These are phyloP conservation scores for Meyerozyma athensensis DNA, from an alignment of 1,139 yeast genomes.

Conservation along the genomic window DNA sequence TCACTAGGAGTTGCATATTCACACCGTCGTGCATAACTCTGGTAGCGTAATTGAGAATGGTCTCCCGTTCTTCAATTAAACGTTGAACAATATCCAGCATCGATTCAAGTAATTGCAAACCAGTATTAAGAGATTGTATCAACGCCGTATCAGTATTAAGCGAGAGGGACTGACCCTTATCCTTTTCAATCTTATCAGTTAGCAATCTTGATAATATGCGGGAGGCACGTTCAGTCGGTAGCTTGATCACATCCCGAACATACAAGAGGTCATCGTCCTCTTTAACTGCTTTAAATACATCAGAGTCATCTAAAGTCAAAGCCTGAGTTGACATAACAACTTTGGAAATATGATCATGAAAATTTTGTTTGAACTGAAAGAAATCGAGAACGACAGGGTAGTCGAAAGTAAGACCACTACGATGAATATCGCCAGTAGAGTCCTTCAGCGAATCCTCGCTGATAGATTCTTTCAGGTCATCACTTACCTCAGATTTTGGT, in stretches of 20 bases:
- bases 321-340: constrained; percentile 68
- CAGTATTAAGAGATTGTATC: constrained; percentile 40
- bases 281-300: constrained; percentile 58
- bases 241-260: constrained; percentile 33
- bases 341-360: constrained; percentile 60
- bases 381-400: constrained; percentile 70
- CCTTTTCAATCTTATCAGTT: constrained; percentile 36
- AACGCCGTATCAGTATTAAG: constrained; percentile 47
- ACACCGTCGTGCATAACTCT: constrained; percentile 74
- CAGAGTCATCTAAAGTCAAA: constrained; percentile 68
- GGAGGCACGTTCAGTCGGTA: constrained; percentile 50
- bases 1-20: constrained; percentile 54
- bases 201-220: constrained; percentile 42
- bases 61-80: constrained; percentile 65
- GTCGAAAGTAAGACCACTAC: constrained; percentile 38
- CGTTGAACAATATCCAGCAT: constrained; percentile 47
- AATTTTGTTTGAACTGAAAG: constrained; percentile 66
- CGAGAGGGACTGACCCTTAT: constrained; percentile 42
- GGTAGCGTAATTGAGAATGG: constrained; percentile 66
- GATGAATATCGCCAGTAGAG: constrained; percentile 6
- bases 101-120: constrained; percentile 40
- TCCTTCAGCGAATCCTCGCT: constrained; percentile 18
- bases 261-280: constrained; percentile 50
- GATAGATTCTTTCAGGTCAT: constrained; percentile 16
- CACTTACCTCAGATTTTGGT: background rate